These are phyloP conservation scores for Dalbergia oliveri DNA, from an alignment of 306 rosid species.

Conservation along the genomic window DNA sequence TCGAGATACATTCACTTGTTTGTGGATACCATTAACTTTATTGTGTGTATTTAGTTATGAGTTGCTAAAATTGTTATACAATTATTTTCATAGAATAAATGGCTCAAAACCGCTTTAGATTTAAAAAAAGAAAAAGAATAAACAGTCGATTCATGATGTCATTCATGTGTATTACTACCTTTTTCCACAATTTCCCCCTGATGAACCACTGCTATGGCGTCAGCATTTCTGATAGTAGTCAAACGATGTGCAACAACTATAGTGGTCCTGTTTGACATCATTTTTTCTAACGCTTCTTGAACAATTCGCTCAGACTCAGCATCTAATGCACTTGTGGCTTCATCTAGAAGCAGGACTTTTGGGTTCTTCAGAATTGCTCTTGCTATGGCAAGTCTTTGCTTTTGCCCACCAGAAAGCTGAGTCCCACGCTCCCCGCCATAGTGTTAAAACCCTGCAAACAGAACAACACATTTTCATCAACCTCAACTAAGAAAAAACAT, in stretches of 20 bases:
- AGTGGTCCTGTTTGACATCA: slow-evolving; percentile 79
- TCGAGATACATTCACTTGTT: no score
- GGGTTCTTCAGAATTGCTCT: slow-evolving; percentile 95
- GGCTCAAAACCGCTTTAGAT: neutral
- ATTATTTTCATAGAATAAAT: neutral
- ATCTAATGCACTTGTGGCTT: slow-evolving; percentile 94
- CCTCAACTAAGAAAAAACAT: neutral
- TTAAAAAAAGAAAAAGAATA: neutral
- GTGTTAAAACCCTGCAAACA: slow-evolving; percentile 77
- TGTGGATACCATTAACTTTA: no score
- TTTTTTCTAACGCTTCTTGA: slow-evolving; percentile 78
- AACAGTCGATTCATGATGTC: neutral
- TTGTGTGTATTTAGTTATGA: no score
- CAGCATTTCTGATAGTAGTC: slow-evolving; percentile 84
- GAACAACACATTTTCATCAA: neutral
- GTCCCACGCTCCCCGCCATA: slow-evolving; percentile 86
- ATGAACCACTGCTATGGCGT: slow-evolving; percentile 83
- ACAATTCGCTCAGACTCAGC: slow-evolving; percentile 91
- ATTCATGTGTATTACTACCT: slow-evolving; percentile 49
- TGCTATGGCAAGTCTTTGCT: slow-evolving; percentile 96
- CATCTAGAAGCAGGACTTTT: slow-evolving; percentile 86
- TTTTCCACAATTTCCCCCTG: slow-evolving; percentile 81
- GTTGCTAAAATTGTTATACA: no score
- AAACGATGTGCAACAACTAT: slow-evolving; percentile 92
- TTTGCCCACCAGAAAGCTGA: slow-evolving; percentile 95